Evolutionary conservation across 495 filamentous ascomycete species (phyloP).

Genomic region (Xylaria intraflava): DNA sequence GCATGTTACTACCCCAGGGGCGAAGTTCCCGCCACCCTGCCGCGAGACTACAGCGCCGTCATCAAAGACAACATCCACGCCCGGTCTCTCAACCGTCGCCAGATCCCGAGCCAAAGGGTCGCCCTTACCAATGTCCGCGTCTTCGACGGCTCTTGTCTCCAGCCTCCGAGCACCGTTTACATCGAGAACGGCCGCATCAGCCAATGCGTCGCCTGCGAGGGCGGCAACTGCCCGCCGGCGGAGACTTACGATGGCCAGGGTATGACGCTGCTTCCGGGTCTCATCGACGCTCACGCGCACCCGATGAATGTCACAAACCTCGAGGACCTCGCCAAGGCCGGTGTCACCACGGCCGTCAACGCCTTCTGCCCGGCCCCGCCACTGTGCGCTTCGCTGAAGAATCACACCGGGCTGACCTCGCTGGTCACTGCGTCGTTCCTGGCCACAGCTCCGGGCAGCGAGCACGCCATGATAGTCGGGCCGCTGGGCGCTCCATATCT

Average conservation of each 20-base stretch:
- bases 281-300: conserved; percentile 30
- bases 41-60: no score
- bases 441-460: conserved; percentile 14
- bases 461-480: conserved; percentile 4
- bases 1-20: no score
- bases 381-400: conserved; percentile 8
- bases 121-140: conserved; percentile 11
- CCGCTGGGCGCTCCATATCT: neutral
- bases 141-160: conserved; percentile 6
- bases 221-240: conserved; percentile 3
- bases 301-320: conserved; percentile 7
- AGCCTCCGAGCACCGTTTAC: conserved; percentile 3
- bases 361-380: conserved; percentile 19
- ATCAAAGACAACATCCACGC: no score
- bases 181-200: neutral
- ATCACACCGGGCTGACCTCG: conserved; percentile 12
- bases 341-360: conserved; percentile 26
- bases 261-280: conserved; percentile 23
- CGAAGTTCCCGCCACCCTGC: no score
- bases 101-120: no score
- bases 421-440: conserved; percentile 15
- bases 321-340: conserved; percentile 17
- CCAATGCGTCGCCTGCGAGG: neutral
- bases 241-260: conserved; percentile 23
- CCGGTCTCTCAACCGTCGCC: no score